phyloP scores from a whole-genome alignment of 2,329 filamentous ascomycete genomes.

The Byssoonygena ceratinophila region DNA sequence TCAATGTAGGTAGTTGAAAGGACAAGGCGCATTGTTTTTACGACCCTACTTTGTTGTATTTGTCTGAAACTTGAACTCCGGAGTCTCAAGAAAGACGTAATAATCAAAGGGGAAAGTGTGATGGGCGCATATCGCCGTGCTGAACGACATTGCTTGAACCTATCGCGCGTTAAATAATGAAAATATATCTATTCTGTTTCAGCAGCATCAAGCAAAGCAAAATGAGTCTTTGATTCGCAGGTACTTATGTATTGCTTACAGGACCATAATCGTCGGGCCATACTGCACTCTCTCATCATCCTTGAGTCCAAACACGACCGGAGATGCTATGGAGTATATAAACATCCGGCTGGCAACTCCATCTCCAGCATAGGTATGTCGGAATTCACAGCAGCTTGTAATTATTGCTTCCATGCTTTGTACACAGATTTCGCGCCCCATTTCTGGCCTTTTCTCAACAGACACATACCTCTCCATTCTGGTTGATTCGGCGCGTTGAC shows the following conservation, averaged over 20 bases:
- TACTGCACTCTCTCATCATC: background rate
- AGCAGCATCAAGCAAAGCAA: background rate
- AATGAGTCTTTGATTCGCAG: background rate
- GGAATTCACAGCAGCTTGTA: background rate
- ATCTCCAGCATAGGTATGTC: no score
- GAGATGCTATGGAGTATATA: no score
- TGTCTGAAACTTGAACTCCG: background rate
- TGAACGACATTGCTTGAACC: background rate
- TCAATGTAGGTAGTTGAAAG: background rate
- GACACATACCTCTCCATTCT: constrained; percentile 65
- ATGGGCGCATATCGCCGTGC: background rate
- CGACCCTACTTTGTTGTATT: background rate
- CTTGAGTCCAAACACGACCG: no score
- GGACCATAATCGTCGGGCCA: background rate
- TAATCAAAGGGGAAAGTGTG: background rate
- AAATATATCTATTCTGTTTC: background rate
- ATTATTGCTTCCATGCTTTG: constrained; percentile 64
- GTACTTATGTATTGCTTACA: background rate
- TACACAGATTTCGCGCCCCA: constrained; percentile 78
- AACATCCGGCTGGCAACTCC: no score
- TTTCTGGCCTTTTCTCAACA: constrained; percentile 72
- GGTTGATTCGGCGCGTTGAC: constrained; percentile 78
- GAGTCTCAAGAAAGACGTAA: background rate
- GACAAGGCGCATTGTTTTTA: background rate
- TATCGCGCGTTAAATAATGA: background rate